Evolutionary conservation across 345 rosid genomes (phyloP), one percentile per base, ranked within the genome.

Genomic region (Turnera subulata): DNA sequence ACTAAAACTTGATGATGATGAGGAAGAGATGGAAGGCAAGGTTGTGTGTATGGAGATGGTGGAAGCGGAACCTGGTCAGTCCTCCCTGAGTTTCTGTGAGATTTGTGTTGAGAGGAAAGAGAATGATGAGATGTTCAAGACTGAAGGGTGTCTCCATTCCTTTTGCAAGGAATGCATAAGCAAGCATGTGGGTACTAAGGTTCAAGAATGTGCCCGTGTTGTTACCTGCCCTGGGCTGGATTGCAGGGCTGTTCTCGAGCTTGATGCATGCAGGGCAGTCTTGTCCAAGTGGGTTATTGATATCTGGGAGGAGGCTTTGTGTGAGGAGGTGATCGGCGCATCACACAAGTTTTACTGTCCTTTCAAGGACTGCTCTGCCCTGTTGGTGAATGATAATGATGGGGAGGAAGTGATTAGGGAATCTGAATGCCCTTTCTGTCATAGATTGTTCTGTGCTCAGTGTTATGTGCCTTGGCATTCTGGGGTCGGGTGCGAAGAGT

Each of bases 311-410:
- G 69, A 76, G 9, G 63, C 67, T 1, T 59, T 77, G 24, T 74
- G 87, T 42, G 73, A 69, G 65, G 79, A 75, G 22, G 9, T 77
- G 68, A 69, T 90, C 22, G 22, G 53, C 5, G 54, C 50, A 0
- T 53, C 57, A n/a, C 67, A 69, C 47, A 82, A 65, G 23, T 58
- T 64, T 48, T 87, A 84, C 35, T 90, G 97, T 55, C 97, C 96
- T 12, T 87, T 72, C 63, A 83, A 69, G 78, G 85, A 87, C 53
- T 87, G 96, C 49, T 80, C 85, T 0, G 85, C 74, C 2, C 9
- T 84, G 58, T 20, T 87, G 80, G 45, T 90, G 58, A 50, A 61
- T 4, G 73, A 71, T 19, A 18, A 38, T 19, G 18, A 58, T 20
- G 76, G 29, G 14, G 67, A 46, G 38, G 59, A 56, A 19, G 55